Conservation (phyloP, 371 early-diverging fungal species). For the Rhizopus arrhizus region DNA sequence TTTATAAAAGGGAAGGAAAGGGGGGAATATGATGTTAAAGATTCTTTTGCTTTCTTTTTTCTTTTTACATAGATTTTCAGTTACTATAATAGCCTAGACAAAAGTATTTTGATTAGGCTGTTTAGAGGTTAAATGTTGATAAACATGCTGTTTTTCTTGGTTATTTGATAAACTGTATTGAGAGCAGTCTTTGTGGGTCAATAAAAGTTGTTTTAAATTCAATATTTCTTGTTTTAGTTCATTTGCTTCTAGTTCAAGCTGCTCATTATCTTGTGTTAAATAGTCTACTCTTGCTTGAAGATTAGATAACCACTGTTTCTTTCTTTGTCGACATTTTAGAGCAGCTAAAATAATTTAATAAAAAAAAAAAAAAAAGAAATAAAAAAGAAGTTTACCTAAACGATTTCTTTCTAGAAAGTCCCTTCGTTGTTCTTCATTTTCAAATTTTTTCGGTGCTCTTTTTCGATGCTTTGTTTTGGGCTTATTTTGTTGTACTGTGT, state of each 20-base stretch:
- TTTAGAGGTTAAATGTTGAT: neutral
- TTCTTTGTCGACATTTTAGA: slow-evolving; percentile 68
- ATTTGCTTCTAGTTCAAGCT: slow-evolving; percentile 40
- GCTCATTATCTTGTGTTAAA: slow-evolving; percentile 52
- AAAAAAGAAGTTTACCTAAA: slow-evolving; percentile 48
- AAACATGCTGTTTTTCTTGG: too few species aligned
- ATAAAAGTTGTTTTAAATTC: slow-evolving; percentile 49
- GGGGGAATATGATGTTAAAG: too few species aligned
- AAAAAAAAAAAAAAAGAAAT: too few species aligned
- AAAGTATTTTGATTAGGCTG: neutral
- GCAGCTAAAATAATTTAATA: slow-evolving; percentile 47
- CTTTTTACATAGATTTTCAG: too few species aligned
- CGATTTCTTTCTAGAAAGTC: slow-evolving; percentile 80
- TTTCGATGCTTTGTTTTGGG: slow-evolving; percentile 5
- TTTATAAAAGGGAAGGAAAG: too few species aligned
- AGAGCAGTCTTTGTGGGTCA: slow-evolving; percentile 58
- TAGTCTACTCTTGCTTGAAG: slow-evolving; percentile 59
- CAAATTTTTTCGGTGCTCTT: slow-evolving; percentile 11
- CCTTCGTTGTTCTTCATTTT: slow-evolving; percentile 65
- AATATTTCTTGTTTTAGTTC: slow-evolving; percentile 51
- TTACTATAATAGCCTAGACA: too few species aligned
- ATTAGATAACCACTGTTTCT: slow-evolving; percentile 60
- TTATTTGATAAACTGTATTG: neutral
- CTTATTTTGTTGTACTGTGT: neutral
- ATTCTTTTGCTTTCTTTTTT: too few species aligned